These are phyloP conservation scores for Cystoisospora suis DNA, from an alignment of 169 alveolate species.

Conservation along the genomic window DNA sequence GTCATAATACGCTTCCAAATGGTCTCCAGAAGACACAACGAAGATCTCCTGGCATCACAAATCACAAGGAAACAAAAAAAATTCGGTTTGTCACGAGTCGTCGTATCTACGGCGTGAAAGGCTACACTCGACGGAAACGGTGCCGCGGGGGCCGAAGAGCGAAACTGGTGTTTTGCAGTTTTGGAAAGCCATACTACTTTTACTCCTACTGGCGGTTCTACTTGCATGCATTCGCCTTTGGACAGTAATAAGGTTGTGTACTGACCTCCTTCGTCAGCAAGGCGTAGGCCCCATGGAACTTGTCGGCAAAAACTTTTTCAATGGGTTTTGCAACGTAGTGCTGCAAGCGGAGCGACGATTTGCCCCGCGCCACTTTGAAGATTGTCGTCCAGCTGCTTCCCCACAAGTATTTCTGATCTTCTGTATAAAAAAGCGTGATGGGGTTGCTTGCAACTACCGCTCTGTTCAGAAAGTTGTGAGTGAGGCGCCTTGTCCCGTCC, in stretches of 20 bases:
- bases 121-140: too few relatives aligned
- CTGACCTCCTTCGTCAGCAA: constrained; percentile 66
- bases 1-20: constrained; percentile 68
- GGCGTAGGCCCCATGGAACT: constrained; percentile 69
- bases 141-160: too few relatives aligned
- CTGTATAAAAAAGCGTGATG: constrained; percentile 66
- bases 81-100: too few relatives aligned
- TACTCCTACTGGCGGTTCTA: too few relatives aligned
- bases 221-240: too few relatives aligned
- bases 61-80: not conserved
- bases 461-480: constrained; percentile 61
- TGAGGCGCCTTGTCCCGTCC: constrained; percentile 62
- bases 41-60: constrained; percentile 44
- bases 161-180: too few relatives aligned
- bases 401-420: constrained; percentile 67
- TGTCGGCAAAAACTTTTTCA: constrained; percentile 59
- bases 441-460: constrained; percentile 63
- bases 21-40: constrained; percentile 61
- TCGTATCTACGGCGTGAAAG: too few relatives aligned
- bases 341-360: constrained; percentile 46
- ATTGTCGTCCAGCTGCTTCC: constrained; percentile 72
- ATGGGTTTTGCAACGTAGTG: constrained; percentile 60
- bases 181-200: too few relatives aligned
- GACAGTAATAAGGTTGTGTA: too few relatives aligned
- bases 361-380: constrained; percentile 63